phyloP scores from a whole-genome alignment of 345 rosid species.

The Kernera saxatilis region DNA sequence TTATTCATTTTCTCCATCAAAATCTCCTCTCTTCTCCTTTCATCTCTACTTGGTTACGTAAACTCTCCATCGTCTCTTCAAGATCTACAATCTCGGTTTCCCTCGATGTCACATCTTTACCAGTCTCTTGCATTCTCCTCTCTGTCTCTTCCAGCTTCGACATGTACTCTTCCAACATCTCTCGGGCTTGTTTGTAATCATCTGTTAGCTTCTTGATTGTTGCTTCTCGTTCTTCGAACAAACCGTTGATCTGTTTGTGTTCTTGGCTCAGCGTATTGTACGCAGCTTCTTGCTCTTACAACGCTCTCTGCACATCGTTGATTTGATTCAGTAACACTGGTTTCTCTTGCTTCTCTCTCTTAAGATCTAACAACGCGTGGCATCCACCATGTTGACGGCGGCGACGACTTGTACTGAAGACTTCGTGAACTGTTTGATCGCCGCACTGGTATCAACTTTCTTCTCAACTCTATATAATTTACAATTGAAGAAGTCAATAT shows the following conservation, averaged over 20 bases:
- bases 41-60: conserved; percentile 59
- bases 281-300: conserved; percentile 33
- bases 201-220: conserved; percentile 33
- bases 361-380: too few species aligned
- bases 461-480: too few species aligned
- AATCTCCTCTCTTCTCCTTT: conserved; percentile 69
- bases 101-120: conserved; percentile 33
- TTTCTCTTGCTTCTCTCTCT: conserved; percentile 48
- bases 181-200: conserved; percentile 41
- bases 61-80: conserved; percentile 53
- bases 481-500: too few species aligned
- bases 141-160: conserved; percentile 45
- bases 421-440: too few species aligned
- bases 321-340: conserved; percentile 35
- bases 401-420: too few species aligned
- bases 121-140: conserved; percentile 41
- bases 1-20: conserved; percentile 45
- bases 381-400: too few species aligned
- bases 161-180: conserved; percentile 40
- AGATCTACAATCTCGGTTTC: conserved; percentile 46
- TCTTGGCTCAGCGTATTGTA: conserved; percentile 48
- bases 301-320: conserved; percentile 39
- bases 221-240: conserved; percentile 38
- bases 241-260: conserved; percentile 34
- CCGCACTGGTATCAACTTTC: too few species aligned